Percentiles rank a stretch among this genome's conserved stretches.
Conservation (phyloP, 345 rosid genomes). For the Gossypioides kirkii region DNA sequence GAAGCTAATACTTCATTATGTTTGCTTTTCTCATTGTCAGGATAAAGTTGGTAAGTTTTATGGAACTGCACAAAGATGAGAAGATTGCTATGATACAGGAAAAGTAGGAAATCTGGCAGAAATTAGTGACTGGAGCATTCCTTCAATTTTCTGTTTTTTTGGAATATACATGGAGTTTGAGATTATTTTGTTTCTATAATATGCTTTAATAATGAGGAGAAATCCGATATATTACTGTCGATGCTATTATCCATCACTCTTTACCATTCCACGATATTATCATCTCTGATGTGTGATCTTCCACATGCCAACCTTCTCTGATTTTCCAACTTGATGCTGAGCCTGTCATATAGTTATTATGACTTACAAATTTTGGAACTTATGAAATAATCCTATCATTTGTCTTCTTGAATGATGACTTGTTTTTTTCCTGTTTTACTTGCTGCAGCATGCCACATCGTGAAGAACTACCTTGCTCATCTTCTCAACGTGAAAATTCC, state of each 20-base stretch:
- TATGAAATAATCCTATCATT: background rate
- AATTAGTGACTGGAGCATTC: background rate
- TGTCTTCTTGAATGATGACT: background rate
- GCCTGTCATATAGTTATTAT: background rate
- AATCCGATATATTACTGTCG: background rate
- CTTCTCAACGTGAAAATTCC: conserved; percentile 69
- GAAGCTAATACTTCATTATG: conserved; percentile 5
- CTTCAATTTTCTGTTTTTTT: background rate
- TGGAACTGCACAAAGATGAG: conserved; percentile 30
- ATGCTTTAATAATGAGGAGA: background rate
- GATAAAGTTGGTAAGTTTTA: conserved; percentile 92
- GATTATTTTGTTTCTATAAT: background rate
- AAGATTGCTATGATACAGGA: conserved; percentile 24
- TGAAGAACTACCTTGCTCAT: conserved; percentile 84
- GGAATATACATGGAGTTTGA: background rate
- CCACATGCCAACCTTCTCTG: background rate
- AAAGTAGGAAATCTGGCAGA: conserved; percentile 23
- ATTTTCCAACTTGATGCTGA: background rate
- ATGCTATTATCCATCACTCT: background rate
- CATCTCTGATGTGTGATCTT: background rate
- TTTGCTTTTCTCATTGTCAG: conserved; percentile 40
- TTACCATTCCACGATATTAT: background rate
- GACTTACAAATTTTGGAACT: background rate
- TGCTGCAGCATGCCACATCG: conserved; percentile 73
- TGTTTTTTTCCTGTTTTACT: background rate